Evolutionary conservation across 1,284 basidiomycete species (phyloP), one percentile per base, ranked within the genome.

Genomic region (Ganoderma multipileum): DNA sequence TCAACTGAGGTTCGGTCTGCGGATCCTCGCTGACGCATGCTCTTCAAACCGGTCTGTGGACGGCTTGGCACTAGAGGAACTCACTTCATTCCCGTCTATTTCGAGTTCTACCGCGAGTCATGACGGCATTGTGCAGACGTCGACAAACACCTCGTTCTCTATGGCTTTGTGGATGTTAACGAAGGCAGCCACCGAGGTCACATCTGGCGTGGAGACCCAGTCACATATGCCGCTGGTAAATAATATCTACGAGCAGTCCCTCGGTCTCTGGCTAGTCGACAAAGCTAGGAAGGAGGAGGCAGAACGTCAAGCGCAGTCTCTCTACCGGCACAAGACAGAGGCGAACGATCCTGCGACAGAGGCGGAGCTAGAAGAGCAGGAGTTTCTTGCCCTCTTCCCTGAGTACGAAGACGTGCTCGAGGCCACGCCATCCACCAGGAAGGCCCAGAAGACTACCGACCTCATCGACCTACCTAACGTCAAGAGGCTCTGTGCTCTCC

Each of bases 381-480:
- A 98, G 76, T 95, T 98, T 77, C 81, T 89, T 30, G 81, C 86
- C 2, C 79, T 98, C 59, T 98, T 99, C 80, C 96, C 97, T 2
- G 89, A 90, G 26, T 98, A 92, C 76, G 92, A 91, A 57, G 87
- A 92, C 65, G 85, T 86, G 30, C 80, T 92, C 14, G 81, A 85
- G 28, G 71, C 77, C 1, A 55, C 69, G 12, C 36, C 65, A 6
- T 12, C 52, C 5, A 33, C 50, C 58, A 23, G 50, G 18, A 38
- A 26, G 41, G 8, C n/a, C 23, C 36, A 11, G 58, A 71, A 71
- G 60, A 30, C 55, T 12, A 50, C 47, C 20, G 20, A 63, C 30
- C 69, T 71, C 50, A 52, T 72, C 20, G 61, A 62, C 30, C n/a
- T 63, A 64, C 26, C 60, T 71, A 61, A 68, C 63, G 60, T 80